These are phyloP conservation scores for Podospora pseudoanserina DNA, from an alignment of 495 filamentous ascomycete species.

Conservation along the genomic window DNA sequence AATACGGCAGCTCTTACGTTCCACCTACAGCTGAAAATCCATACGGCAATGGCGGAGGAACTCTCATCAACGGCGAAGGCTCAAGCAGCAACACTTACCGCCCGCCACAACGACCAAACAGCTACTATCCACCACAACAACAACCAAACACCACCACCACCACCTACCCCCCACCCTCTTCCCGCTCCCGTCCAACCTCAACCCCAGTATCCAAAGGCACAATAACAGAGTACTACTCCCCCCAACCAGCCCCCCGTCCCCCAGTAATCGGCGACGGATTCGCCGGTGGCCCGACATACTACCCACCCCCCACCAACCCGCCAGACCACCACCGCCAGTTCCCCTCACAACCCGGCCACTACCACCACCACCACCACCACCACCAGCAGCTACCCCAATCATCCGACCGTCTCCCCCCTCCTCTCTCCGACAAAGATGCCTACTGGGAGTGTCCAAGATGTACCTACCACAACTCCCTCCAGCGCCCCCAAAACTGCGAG, in stretches of 20 bases:
- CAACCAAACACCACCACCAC: slow-evolving; percentile 4
- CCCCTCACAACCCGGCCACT: slow-evolving; percentile 21
- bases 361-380: slow-evolving; percentile 16
- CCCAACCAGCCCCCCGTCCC: slow-evolving; percentile 20
- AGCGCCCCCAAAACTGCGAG: slow-evolving; percentile 65
- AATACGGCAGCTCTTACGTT: slow-evolving; percentile 63
- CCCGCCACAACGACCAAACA: slow-evolving; percentile 12
- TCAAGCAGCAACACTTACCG: neutral
- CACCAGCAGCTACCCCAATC: neutral
- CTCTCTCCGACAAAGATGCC: neutral
- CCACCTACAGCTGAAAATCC: slow-evolving; percentile 61
- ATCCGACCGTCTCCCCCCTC: slow-evolving; percentile 1
- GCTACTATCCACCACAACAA: slow-evolving; percentile 13
- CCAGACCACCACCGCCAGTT: slow-evolving; percentile 25
- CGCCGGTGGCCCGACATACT: neutral
- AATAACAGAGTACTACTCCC: slow-evolving; percentile 5
- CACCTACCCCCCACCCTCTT: neutral
- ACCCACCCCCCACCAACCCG: slow-evolving; percentile 3
- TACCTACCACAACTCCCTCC: slow-evolving; percentile 73
- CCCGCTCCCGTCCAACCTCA: neutral
- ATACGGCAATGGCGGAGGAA: slow-evolving; percentile 46
- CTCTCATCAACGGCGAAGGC: slow-evolving; percentile 8
- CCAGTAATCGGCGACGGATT: slow-evolving; percentile 4
- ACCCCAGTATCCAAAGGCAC: neutral
- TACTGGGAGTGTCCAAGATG: slow-evolving; percentile 74